Percentiles rank a stretch among this genome's conserved stretches.
phyloP scores from a whole-genome alignment of 2,329 filamentous ascomycete genomes.

The Neopestalotiopsis rosae region DNA sequence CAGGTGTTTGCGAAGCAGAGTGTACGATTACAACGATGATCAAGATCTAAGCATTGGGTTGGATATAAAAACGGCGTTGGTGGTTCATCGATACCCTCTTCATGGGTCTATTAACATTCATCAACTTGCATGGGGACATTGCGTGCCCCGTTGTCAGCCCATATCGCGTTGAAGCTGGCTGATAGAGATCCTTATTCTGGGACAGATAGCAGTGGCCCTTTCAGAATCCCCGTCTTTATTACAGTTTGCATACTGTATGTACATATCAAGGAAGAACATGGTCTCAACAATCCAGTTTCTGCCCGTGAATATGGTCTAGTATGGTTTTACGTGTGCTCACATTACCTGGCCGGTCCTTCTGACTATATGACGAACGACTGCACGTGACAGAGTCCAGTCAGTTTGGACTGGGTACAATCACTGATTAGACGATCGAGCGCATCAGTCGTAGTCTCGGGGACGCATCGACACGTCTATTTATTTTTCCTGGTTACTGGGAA shows the following conservation, averaged over 20 bases:
- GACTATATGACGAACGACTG: too few species aligned
- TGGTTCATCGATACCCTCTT: slow-evolving; percentile 13
- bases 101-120: neutral
- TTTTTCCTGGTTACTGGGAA: too few species aligned
- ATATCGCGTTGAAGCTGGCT: neutral
- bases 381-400: too few species aligned
- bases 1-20: neutral
- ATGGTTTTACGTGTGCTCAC: neutral
- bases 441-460: slow-evolving; percentile 9
- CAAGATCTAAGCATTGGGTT: slow-evolving; percentile 16
- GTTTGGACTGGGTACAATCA: neutral
- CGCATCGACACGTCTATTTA: neutral
- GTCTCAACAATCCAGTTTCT: neutral
- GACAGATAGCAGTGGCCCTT: neutral
- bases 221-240: neutral
- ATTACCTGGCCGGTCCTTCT: too few species aligned
- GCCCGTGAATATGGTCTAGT: neutral
- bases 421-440: neutral
- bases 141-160: neutral
- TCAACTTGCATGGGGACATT: neutral
- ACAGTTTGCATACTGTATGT: neutral
- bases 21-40: slow-evolving; percentile 14
- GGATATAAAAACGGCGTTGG: slow-evolving; percentile 10
- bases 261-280: neutral
- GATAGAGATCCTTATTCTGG: neutral